Evolutionary conservation across 75 land plant species (phyloP), one percentile per base, ranked within the genome.

Genomic region (Selaginella moellendorffii): DNA sequence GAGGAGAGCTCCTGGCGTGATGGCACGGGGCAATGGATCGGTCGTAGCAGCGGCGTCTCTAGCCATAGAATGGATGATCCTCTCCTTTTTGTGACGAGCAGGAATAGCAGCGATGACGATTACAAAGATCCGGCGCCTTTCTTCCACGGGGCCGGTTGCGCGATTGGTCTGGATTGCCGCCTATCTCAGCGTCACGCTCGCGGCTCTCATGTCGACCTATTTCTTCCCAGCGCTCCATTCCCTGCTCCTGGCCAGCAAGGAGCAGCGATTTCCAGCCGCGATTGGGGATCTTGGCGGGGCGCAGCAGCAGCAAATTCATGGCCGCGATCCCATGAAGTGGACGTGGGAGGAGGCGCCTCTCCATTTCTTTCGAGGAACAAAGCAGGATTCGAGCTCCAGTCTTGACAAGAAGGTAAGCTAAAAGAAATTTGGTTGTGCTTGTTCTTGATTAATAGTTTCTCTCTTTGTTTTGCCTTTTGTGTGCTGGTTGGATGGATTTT

Each of bases 331-430:
- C n/a, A n/a, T 36, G 46, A 14, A 5, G 10, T 36, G 46, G 46
- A 36, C 46, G 14, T 14, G 46, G 5, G 46, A 36, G 14, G 46
- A 36, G 14, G 63, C 71, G 31, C 61, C 67, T 66, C 78, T 80
- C 67, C 67, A 76, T 76, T 75, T 78, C 72, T 77, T 70, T 71
- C n/a, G n/a, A n/a, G n/a, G n/a, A n/a, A 56, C 59, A 2, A 56
- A 56, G n/a, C 59, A 56, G 59, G 24, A 56, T 25, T 25, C 19
- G 19, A 56, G n/a, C n/a, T n/a, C n/a, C n/a, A n/a, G n/a, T n/a
- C n/a, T 66, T 77, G 77, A 78, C 12, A 42, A 20, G 56, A 22
- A 5, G 70, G 19, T 29, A 61, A 24, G 30, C n/a, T 28, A 60
- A n/a, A n/a, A n/a, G n/a, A n/a, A n/a, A n/a, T n/a, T 36, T 18